Conservation (phyloP, 352 stramenopile species). For the Phytophthora citrophthora region DNA sequence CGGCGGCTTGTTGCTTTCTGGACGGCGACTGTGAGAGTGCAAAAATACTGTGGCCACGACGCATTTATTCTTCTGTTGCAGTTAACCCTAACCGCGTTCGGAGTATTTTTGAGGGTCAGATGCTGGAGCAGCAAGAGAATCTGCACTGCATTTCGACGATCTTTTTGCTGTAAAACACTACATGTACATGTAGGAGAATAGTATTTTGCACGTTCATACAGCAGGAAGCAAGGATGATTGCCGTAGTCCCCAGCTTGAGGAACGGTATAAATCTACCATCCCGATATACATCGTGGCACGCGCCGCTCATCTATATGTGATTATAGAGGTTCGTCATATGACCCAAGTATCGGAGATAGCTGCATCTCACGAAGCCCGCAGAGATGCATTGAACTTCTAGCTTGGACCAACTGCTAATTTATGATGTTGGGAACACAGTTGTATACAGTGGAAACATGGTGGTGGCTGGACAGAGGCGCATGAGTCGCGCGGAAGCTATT, state of each 20-base stretch:
- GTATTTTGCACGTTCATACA: too few relatives aligned
- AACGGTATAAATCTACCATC: too few relatives aligned
- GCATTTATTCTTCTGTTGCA: neutral
- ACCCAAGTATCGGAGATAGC: neutral
- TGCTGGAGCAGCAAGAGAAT: slow-evolving; percentile 12
- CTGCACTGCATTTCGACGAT: slow-evolving; percentile 1
- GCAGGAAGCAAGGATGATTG: neutral
- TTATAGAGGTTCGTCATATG: slow-evolving; percentile 12
- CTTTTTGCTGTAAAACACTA: neutral
- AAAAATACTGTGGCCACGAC: slow-evolving; percentile 32
- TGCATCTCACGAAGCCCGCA: neutral
- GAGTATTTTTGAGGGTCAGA: slow-evolving; percentile 39
- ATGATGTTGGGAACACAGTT: slow-evolving; percentile 6
- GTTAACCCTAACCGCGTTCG: too few relatives aligned
- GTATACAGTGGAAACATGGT: neutral
- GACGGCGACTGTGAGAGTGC: slow-evolving; percentile 32
- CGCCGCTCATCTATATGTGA: slow-evolving; percentile 20
- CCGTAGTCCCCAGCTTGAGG: too few relatives aligned
- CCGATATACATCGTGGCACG: neutral
- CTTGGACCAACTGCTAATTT: neutral
- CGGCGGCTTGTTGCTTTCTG: slow-evolving; percentile 13
- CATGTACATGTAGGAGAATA: too few relatives aligned
- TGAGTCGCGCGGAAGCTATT: slow-evolving; percentile 47
- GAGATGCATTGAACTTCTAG: neutral
- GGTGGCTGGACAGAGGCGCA: neutral